Evolutionary conservation across 345 rosid species (phyloP).

Genomic region (Durio zibethinus): DNA sequence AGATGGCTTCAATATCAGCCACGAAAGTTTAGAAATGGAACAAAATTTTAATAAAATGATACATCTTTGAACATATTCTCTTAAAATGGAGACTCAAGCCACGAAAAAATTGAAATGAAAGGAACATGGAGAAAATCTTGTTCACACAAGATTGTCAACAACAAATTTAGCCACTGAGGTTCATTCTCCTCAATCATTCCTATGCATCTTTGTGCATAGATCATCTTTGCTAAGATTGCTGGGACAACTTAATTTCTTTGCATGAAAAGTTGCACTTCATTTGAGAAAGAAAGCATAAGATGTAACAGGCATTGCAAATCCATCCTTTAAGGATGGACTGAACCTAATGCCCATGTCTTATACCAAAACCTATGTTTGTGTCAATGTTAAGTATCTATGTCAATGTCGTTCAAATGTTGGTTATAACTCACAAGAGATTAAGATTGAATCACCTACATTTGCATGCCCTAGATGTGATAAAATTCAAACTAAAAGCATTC

Average conservation of each 20-base stretch:
- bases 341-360: not conserved
- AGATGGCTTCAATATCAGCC: slow-evolving; percentile 60
- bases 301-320: not conserved
- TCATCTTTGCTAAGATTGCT: slow-evolving; percentile 4
- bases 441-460: not conserved
- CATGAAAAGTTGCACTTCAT: not conserved
- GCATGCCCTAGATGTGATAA: not conserved
- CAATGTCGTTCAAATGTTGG: not conserved
- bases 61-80: not conserved
- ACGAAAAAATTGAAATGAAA: not conserved
- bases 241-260: not conserved
- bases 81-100: not conserved
- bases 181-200: not conserved
- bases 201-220: not conserved
- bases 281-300: not conserved
- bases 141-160: not conserved
- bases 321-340: slow-evolving; percentile 1
- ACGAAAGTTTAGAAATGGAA: slow-evolving; percentile 6
- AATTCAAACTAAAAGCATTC: not conserved
- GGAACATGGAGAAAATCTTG: not conserved
- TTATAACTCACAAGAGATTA: not conserved
- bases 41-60: not conserved
- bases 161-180: not conserved
- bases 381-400: not conserved
- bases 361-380: not conserved